phyloP scores from a whole-genome alignment of 2,329 filamentous ascomycete genomes.

The Phialocephala sp. region DNA sequence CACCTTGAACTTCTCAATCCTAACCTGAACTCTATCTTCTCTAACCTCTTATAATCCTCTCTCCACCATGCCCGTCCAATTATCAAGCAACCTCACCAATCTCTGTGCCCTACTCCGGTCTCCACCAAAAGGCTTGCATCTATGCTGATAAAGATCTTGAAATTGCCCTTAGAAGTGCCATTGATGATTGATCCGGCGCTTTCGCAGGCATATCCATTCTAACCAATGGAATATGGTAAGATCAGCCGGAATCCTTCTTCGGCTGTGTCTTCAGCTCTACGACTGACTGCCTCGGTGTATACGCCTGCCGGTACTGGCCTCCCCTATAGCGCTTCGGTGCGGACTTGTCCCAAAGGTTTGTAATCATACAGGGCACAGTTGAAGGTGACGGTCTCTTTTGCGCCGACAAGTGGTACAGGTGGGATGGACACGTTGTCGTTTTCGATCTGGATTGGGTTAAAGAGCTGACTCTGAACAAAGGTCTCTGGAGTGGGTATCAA shows the following conservation, averaged over 20 bases:
- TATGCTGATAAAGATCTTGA: slow-evolving; percentile 24
- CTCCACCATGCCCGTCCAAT: slow-evolving; percentile 26
- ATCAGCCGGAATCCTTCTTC: slow-evolving; percentile 17
- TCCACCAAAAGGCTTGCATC: slow-evolving; percentile 22
- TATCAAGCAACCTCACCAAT: slow-evolving; percentile 20
- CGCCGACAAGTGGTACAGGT: background rate
- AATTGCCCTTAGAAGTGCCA: background rate
- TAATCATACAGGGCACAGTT: background rate
- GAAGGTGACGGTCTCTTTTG: background rate
- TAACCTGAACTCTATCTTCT: slow-evolving; percentile 19
- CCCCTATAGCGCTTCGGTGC: background rate
- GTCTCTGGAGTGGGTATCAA: background rate
- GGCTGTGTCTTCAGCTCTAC: slow-evolving; percentile 8
- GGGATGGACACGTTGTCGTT: background rate
- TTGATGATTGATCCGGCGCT: background rate
- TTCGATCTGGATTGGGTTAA: background rate
- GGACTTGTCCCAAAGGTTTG: background rate
- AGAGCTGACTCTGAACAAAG: background rate
- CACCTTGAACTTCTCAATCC: slow-evolving; percentile 24
- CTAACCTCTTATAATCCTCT: slow-evolving; percentile 21
- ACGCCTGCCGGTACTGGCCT: background rate
- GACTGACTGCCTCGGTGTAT: slow-evolving; percentile 10
- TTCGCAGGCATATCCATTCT: background rate
- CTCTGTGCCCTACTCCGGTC: slow-evolving; percentile 18
- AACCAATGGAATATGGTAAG: background rate